Conservation (phyloP, 352 stramenopile species). For the Globisporangium nodosum region DNA sequence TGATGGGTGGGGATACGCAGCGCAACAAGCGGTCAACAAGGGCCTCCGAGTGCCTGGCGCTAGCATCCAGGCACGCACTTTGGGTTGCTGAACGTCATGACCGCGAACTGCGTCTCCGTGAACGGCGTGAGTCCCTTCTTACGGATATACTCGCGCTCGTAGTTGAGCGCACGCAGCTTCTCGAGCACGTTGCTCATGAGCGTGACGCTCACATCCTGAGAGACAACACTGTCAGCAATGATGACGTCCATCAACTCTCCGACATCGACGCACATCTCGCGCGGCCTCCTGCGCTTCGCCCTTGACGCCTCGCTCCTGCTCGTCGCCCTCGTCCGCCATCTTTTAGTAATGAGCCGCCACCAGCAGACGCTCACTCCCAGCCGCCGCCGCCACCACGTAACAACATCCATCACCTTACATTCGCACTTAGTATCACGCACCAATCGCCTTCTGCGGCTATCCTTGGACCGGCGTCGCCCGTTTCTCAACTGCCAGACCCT, state of each 20-base stretch:
- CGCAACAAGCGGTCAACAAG: neutral
- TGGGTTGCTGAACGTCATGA: slow-evolving; percentile 38
- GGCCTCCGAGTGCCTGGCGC: neutral
- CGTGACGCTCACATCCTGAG: slow-evolving; percentile 67
- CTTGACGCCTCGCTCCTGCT: slow-evolving; percentile 14
- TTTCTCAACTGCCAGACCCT: neutral
- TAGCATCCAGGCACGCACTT: slow-evolving; percentile 18
- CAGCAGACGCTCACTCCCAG: too few relatives aligned
- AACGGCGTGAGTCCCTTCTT: slow-evolving; percentile 72
- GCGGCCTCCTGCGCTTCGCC: slow-evolving; percentile 18
- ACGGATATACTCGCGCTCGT: slow-evolving; percentile 66
- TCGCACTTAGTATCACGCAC: too few relatives aligned
- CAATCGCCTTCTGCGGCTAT: neutral
- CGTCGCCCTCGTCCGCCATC: slow-evolving; percentile 30
- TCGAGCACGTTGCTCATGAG: slow-evolving; percentile 82
- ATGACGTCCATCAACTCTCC: too few relatives aligned
- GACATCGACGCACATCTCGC: slow-evolving; percentile 17
- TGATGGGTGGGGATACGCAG: slow-evolving; percentile 2
- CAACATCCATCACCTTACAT: too few relatives aligned
- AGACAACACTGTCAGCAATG: neutral
- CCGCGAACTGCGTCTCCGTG: slow-evolving; percentile 71
- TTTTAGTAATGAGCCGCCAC: too few relatives aligned
- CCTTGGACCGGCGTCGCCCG: neutral
- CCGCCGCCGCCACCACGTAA: too few relatives aligned
- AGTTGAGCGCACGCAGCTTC: slow-evolving; percentile 76